Evolutionary conservation across 257 asterid species (phyloP).

Genomic region (Fraxinus pennsylvanica): DNA sequence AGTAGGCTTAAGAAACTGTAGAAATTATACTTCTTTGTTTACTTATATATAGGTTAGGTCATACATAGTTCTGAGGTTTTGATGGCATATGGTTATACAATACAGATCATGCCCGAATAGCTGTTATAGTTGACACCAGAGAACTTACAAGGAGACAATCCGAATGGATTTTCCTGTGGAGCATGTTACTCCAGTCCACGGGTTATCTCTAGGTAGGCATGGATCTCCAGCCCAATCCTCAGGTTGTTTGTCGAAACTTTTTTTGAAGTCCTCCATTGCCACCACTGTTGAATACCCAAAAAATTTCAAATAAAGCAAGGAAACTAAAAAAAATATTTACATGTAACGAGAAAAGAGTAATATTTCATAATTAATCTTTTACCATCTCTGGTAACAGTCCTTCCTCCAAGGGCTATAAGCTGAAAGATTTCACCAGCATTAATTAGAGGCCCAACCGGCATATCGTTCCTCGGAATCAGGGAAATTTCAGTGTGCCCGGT

Average conservation of each 20-base stretch:
- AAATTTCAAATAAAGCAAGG: not conserved
- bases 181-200: slow-evolving; percentile 81
- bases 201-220: slow-evolving; percentile 56
- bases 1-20: not conserved
- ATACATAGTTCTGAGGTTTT: not conserved
- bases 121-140: not conserved
- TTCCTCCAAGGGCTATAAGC: slow-evolving; percentile 54
- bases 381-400: slow-evolving; percentile 79
- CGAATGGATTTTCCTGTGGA: slow-evolving; percentile 35
- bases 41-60: no score
- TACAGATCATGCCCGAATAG: not conserved
- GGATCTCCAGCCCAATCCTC: slow-evolving; percentile 95
- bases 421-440: slow-evolving; percentile 82
- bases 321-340: not conserved
- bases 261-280: slow-evolving; percentile 55
- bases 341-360: not conserved
- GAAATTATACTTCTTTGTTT: not conserved
- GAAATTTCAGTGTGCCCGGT: slow-evolving; percentile 51
- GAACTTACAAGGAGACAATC: slow-evolving; percentile 63
- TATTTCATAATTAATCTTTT: slow-evolving; percentile 9
- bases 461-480: slow-evolving; percentile 41
- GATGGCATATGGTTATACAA: not conserved
- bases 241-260: slow-evolving; percentile 40
- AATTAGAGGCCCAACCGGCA: slow-evolving; percentile 78
- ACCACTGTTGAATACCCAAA: slow-evolving; percentile 41